These are phyloP conservation scores for Lolium multiflorum DNA, from an alignment of 176 grass and related monocot genomes.

Conservation along the genomic window DNA sequence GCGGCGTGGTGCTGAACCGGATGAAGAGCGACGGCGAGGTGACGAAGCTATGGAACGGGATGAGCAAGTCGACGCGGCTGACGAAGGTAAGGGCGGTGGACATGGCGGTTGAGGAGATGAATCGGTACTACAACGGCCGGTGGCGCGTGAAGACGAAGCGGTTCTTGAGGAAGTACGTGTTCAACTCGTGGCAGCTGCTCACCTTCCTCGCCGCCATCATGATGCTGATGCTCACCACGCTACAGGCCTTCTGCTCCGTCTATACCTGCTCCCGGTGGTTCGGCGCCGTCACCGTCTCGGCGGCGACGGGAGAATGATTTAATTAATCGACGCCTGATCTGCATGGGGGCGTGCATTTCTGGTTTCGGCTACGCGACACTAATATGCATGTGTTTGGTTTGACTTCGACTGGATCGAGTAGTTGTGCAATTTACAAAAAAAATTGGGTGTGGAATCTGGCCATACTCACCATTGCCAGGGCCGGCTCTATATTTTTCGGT, in stretches of 20 bases:
- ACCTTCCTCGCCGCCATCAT: slow-evolving; percentile 78
- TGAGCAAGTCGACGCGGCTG: slow-evolving; percentile 70
- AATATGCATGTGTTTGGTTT: slow-evolving; percentile 17
- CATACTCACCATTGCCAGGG: no score
- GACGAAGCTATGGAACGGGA: slow-evolving; percentile 78
- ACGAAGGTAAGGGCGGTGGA: slow-evolving; percentile 75
- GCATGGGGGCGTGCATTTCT: no score
- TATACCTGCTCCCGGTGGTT: slow-evolving; percentile 91
- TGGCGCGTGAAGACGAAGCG: slow-evolving; percentile 80
- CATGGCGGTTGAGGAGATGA: slow-evolving; percentile 67
- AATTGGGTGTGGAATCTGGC: background rate
- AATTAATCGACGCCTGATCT: background rate
- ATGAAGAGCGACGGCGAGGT: slow-evolving; percentile 83
- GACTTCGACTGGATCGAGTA: no score
- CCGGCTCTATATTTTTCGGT: no score
- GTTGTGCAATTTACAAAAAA: no score
- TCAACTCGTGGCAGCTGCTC: slow-evolving; percentile 91
- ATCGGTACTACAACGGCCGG: slow-evolving; percentile 64
- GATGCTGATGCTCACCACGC: slow-evolving; percentile 75
- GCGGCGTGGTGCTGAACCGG: slow-evolving; percentile 70
- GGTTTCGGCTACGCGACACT: slow-evolving; percentile 1
- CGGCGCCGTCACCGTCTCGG: slow-evolving; percentile 49
- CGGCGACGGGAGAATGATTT: background rate
- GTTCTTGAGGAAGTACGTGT: slow-evolving; percentile 86
- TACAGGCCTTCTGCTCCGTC: slow-evolving; percentile 87